Percentiles rank a stretch among this genome's conserved stretches.
These are phyloP conservation scores for Leccinum proximum DNA, from an alignment of 1,284 basidiomycete genomes.

Conservation along the genomic window DNA sequence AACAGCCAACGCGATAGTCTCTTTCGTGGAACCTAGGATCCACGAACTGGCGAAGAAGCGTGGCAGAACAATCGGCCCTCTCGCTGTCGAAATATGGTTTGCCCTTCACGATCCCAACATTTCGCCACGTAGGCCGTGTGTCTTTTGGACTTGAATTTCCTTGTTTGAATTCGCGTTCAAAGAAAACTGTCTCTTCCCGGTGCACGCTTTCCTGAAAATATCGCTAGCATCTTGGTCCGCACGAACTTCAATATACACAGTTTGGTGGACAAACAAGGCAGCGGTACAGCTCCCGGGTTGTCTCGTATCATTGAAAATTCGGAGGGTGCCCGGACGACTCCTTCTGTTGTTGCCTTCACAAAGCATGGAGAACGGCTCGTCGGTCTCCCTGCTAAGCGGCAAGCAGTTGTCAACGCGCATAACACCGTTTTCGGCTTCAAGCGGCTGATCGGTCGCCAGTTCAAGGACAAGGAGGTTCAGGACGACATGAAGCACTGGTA, in stretches of 20 bases:
- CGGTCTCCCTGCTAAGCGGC: slow-evolving; percentile 96
- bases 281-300: not conserved
- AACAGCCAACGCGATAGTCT: not conserved
- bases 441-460: slow-evolving; percentile 95
- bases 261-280: not conserved
- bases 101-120: too few species aligned
- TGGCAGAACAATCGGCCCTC: not conserved
- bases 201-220: not conserved
- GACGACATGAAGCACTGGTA: slow-evolving; percentile 85
- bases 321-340: slow-evolving; percentile 97
- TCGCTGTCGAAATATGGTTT: too few species aligned
- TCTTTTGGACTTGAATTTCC: not conserved
- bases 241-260: not conserved
- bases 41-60: not conserved
- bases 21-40: not conserved
- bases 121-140: slow-evolving; percentile 30
- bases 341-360: slow-evolving; percentile 98
- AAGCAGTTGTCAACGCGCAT: slow-evolving; percentile 95
- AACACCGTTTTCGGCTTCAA: slow-evolving; percentile 98
- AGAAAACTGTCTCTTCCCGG: not conserved
- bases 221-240: not conserved
- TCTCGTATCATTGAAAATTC: slow-evolving; percentile 97
- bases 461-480: slow-evolving; percentile 91
- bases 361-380: slow-evolving; percentile 94
- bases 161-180: not conserved